phyloP scores from a whole-genome alignment of 2,329 filamentous ascomycete genomes.

The Ceratocystis ficicola region DNA sequence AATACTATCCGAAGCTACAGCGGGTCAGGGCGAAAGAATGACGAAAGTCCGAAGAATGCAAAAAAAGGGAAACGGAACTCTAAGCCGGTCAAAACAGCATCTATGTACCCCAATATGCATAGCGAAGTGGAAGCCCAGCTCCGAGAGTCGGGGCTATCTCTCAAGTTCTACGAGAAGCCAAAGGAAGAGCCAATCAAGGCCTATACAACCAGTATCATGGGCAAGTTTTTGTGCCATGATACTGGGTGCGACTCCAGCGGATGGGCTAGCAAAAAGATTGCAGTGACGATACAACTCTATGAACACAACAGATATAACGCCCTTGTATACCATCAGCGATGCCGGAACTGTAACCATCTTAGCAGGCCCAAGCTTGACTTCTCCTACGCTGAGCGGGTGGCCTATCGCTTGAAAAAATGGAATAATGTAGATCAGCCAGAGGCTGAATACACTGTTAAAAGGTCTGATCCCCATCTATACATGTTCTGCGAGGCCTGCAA shows the following conservation, averaged over 20 bases:
- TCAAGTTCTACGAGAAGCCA: not conserved
- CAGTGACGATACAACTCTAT: not conserved
- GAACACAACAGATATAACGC: not conserved
- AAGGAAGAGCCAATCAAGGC: not conserved
- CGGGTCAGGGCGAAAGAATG: not conserved
- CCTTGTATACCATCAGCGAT: not conserved
- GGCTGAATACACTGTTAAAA: fast-evolving
- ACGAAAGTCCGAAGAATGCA: not conserved
- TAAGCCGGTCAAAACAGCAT: not conserved
- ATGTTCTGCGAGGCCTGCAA: not conserved
- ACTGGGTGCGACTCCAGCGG: not conserved
- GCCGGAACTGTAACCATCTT: not conserved
- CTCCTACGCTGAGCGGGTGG: not conserved
- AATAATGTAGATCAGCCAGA: not conserved
- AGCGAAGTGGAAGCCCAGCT: not conserved
- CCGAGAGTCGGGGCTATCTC: not conserved
- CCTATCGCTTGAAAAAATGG: not conserved
- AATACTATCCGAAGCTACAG: not conserved
- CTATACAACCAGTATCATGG: not conserved
- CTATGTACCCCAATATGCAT: not conserved
- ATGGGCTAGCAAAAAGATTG: not conserved
- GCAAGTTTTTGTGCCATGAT: not conserved
- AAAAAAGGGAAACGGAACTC: not conserved
- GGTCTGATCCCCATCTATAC: not conserved
- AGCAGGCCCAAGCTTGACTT: not conserved